Conservation (phyloP, 805 yeast species). For the Cyberlindnera japonica region DNA sequence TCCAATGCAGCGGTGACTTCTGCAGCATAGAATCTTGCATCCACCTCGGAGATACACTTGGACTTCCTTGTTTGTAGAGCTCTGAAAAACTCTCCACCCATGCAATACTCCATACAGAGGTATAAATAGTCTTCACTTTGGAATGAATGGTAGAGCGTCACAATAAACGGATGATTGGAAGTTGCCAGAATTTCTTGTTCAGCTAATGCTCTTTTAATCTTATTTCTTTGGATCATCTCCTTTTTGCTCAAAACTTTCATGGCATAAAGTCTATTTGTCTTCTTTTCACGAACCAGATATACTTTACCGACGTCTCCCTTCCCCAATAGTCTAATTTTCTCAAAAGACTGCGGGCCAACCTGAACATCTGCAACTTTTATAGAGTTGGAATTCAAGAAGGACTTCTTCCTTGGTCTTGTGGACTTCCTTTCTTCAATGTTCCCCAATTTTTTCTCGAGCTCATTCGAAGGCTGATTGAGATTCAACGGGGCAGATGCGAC, state of each 20-base stretch:
- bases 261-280: slow-evolving; percentile 74
- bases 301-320: slow-evolving; percentile 98
- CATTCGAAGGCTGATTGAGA: slow-evolving; percentile 31
- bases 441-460: slow-evolving; percentile 17
- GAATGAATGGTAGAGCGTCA: slow-evolving; percentile 91
- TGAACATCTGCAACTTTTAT: slow-evolving; percentile 71
- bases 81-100: slow-evolving; percentile 98
- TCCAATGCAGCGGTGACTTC: slow-evolving; percentile 97
- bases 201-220: slow-evolving; percentile 89
- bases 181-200: slow-evolving; percentile 97
- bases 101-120: slow-evolving; percentile 97
- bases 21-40: slow-evolving; percentile 91
- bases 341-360: slow-evolving; percentile 85
- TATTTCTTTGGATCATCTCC: slow-evolving; percentile 94
- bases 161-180: slow-evolving; percentile 95
- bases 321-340: slow-evolving; percentile 84
- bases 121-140: slow-evolving; percentile 90
- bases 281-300: slow-evolving; percentile 81
- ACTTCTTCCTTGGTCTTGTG: slow-evolving; percentile 40
- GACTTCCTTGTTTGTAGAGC: slow-evolving; percentile 89
- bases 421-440: slow-evolving; percentile 18
- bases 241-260: slow-evolving; percentile 87
- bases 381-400: slow-evolving; percentile 60
- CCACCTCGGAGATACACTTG: slow-evolving; percentile 80
- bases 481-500: slow-evolving; percentile 85